Base-by-base conservation (phyloP, 2,329 filamentous ascomycete genomes). In the Colletotrichum godetiae region DNA sequence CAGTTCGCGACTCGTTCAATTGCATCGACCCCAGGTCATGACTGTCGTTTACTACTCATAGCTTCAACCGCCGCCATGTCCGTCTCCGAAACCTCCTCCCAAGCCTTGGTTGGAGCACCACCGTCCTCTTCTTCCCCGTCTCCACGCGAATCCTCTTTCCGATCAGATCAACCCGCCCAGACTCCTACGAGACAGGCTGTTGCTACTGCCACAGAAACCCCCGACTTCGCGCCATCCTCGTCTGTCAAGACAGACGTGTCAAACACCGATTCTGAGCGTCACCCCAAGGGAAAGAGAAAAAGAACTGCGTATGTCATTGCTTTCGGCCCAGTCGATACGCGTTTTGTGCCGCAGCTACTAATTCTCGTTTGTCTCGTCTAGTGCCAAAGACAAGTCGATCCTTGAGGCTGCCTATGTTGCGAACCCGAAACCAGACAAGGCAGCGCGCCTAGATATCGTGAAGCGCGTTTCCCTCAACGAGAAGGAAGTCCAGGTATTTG, bases 341-440 rank as follows among this genome's bases (percentile, higher is more conserved):
- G n/a, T 35, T 22, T 57, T 59, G 27, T 37, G 31, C 49, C 37
- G 7, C 24, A 33, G 42, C 29, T 33, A 42, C 68, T 73, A 19
- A 74, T 33, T 15, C 29, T n/a, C 52, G 13, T n/a, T 42, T 53
- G 49, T 42, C 65, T 72, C 58, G 63, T 62, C 49, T 66, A 97
- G 95, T 80, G 92, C 94, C 53, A 93, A 96, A 83, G 96, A 98
- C 85, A 96, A 98, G 85, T 90, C 92, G 65, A 90, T 97, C 66
- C 91, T 98, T 74, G 96, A 98, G 83, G 89, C 93, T 46, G 95
- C 96, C 72, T 98, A 97, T 81, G 89, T 90, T 78, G 89, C 88
- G 75, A 97, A 98, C 81, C 91, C 94, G 7, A 98, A 98, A 83
- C 96, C 96, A 42, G 95, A 98, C 85, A 98, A 97, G 84, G 89